Percentiles rank a stretch among this genome's conserved stretches.
Evolutionary conservation across 306 rosid species (phyloP).

Genomic region (Hippophae rhamnoides): DNA sequence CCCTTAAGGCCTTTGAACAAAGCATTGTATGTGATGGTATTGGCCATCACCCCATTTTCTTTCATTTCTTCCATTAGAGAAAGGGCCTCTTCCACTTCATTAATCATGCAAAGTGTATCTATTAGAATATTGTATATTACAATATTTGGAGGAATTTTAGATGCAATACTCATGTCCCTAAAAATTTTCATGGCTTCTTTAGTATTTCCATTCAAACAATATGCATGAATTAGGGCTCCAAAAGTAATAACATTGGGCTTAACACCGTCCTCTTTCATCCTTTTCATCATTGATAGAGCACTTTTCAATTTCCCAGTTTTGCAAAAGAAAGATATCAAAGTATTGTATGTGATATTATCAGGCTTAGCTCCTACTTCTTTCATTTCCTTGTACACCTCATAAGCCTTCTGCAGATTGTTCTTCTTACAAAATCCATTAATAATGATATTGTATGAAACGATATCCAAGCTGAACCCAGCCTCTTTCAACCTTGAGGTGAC

Average conservation of each 20-base stretch:
- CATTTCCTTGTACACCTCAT: constrained; percentile 55
- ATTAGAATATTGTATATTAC: constrained; percentile 52
- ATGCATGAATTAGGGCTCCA: constrained; percentile 65
- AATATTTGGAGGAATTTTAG: constrained; percentile 53
- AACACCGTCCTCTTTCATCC: constrained; percentile 47
- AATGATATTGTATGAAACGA: constrained; percentile 48
- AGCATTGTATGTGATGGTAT: constrained; percentile 53
- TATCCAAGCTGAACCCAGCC: constrained; percentile 56
- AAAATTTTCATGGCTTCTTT: constrained; percentile 55
- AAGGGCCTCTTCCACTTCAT: constrained; percentile 38
- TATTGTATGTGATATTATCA: constrained; percentile 65
- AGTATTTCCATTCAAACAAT: constrained; percentile 39
- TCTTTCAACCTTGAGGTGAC: constrained; percentile 56
- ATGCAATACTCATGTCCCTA: constrained; percentile 37
- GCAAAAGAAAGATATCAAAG: constrained; percentile 49
- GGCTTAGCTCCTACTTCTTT: constrained; percentile 50
- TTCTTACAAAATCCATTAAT: constrained; percentile 61
- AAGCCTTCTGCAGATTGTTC: constrained; percentile 45
- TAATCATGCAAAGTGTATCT: constrained; percentile 52
- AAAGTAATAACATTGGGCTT: constrained; percentile 54
- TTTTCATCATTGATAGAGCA: constrained; percentile 36
- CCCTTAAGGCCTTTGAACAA: constrained; percentile 44
- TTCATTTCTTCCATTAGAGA: constrained; percentile 56
- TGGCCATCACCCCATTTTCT: constrained; percentile 41
- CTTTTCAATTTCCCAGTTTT: constrained; percentile 41